These are phyloP conservation scores for Hemerocallis citrina DNA, from an alignment of 106 monocot genomes.

Conservation along the genomic window DNA sequence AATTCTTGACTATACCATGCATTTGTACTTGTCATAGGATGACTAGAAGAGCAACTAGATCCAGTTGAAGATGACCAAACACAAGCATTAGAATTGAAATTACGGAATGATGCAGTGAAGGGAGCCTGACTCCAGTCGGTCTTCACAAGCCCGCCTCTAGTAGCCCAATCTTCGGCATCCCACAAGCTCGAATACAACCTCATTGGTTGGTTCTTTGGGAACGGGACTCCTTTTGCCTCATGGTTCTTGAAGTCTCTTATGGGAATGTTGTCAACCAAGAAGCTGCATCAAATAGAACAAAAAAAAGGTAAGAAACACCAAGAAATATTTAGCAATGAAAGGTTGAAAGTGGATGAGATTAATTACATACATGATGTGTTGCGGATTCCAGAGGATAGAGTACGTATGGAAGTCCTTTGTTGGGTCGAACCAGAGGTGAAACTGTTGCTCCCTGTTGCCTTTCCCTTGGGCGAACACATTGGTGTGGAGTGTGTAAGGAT, in stretches of 20 bases:
- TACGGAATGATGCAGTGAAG: constrained; percentile 18
- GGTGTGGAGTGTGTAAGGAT: constrained; percentile 59
- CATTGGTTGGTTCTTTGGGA: constrained; percentile 14
- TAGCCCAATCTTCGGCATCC: constrained; percentile 24
- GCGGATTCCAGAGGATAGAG: constrained; percentile 47
- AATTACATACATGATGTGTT: constrained; percentile 1
- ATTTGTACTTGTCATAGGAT: no score
- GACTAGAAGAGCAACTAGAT: constrained; percentile 3
- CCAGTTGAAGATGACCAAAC: neutral
- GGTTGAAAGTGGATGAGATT: neutral
- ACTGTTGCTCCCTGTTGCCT: constrained; percentile 49
- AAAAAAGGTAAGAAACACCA: neutral
- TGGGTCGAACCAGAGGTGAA: constrained; percentile 65
- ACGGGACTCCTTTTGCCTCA: neutral
- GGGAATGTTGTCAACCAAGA: constrained; percentile 12
- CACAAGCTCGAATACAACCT: constrained; percentile 18
- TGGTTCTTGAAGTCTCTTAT: constrained; percentile 11
- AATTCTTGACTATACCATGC: constrained; percentile 26
- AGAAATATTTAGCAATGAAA: neutral
- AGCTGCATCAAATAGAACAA: neutral
- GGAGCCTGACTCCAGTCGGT: constrained; percentile 19
- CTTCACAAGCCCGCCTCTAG: constrained; percentile 16
- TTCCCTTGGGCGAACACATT: constrained; percentile 52
- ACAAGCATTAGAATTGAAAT: constrained; percentile 12
- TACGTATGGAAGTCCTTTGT: constrained; percentile 50